Evolutionary conservation across 2,329 filamentous ascomycete genomes (phyloP), one percentile per base, ranked within the genome.

Genomic region (Arachnomyces sp.): DNA sequence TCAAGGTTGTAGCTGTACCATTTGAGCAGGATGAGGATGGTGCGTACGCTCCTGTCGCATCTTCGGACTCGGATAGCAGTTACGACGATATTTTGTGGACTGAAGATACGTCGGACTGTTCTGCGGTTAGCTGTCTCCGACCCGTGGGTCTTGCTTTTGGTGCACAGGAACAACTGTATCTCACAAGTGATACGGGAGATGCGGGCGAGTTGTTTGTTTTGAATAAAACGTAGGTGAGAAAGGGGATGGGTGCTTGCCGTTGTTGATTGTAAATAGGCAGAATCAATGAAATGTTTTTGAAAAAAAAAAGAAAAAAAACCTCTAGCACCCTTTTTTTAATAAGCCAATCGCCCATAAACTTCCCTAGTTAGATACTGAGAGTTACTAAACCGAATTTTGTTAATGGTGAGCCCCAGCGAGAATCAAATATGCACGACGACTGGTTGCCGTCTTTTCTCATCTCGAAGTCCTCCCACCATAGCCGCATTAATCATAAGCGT

Each of bases 1-100:
- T 75, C 56, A 72, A 73, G 45, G 52, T 76, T 40, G 66, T 62
- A 16, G 56, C 68, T 4, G 57, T 76, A 6, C 54, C 57, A 5
- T 75, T 75, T 45, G 48, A 48, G 25, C 50, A 61, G 17, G 61
- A 67, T 33, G 72, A 70, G 21, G 62, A 66, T 30, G 41, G 41
- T 11, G 31, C 36, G 28, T 31, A 32, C 33, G 34, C 17, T 16
- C 72, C 73, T 3, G 58, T 58, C 1, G 66, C 64, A 8, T 48
- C 56, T 6, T 50, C 62, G 13, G 63, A 65, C 36, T 57, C 52
- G 34, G 50, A 49, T 33, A 55, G 51, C 13, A 52, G 56, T 4
- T 51, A 49, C 11, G 51, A 37, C 3, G 56, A 58, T 43, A 51
- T 62, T 15, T 48, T 61, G 25, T 40, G 43, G 11, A 62, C 61